Percentiles rank a stretch among this genome's conserved stretches.
These are phyloP conservation scores for Solanum hybrid DNA, from an alignment of 305 asterid species.

Conservation along the genomic window DNA sequence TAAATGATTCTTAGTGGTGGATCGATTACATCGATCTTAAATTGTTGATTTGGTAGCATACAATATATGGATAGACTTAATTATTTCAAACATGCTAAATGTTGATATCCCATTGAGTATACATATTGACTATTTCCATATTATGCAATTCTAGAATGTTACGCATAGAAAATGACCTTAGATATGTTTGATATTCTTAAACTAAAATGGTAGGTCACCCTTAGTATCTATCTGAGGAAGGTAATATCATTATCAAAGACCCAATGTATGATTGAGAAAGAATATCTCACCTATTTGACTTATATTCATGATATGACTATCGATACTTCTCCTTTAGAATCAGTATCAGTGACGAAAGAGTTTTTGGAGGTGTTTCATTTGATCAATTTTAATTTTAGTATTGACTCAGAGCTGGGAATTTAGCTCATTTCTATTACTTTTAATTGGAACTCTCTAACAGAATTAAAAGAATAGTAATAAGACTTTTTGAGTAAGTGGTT, in stretches of 20 bases:
- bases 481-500: background rate
- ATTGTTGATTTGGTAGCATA: background rate
- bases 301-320: background rate
- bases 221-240: background rate
- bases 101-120: background rate
- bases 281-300: background rate
- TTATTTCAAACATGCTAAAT: no score
- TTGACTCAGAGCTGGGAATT: background rate
- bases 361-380: background rate
- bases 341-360: background rate
- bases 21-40: background rate
- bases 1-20: background rate
- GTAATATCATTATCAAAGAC: no score
- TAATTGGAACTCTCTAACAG: background rate
- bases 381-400: background rate
- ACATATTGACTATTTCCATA: background rate
- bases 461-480: background rate
- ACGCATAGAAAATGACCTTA: background rate
- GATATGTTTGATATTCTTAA: background rate
- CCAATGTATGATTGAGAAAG: background rate
- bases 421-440: background rate
- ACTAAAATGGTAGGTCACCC: background rate
- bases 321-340: background rate
- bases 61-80: background rate
- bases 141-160: background rate